Evolutionary conservation across 2,329 filamentous ascomycete genomes (phyloP).

Genomic region (Penicillium sp.): DNA sequence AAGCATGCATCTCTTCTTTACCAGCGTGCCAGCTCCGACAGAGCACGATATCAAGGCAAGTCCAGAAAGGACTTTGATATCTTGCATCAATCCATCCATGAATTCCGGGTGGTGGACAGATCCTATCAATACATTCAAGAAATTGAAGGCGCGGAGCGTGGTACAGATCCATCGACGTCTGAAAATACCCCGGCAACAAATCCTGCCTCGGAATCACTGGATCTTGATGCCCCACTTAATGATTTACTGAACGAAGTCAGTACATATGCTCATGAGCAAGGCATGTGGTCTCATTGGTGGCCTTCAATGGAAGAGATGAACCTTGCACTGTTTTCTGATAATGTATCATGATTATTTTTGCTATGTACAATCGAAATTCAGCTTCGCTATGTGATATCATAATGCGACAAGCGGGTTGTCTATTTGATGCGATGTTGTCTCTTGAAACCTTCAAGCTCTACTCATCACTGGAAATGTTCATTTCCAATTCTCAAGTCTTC

Average conservation of each 20-base stretch:
- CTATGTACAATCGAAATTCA: not conserved
- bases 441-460: not conserved
- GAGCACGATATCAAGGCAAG: slow-evolving; percentile 26
- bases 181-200: slow-evolving; percentile 11
- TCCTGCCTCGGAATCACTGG: slow-evolving; percentile 14
- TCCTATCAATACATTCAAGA: slow-evolving; percentile 26
- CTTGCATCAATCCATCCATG: slow-evolving; percentile 28
- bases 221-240: slow-evolving; percentile 24
- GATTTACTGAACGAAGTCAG: slow-evolving; percentile 25
- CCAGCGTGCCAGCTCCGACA: slow-evolving; percentile 24
- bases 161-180: slow-evolving; percentile 10
- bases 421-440: no score
- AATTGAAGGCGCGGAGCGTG: slow-evolving; percentile 24
- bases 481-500: not conserved
- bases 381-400: not conserved
- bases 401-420: not conserved
- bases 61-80: slow-evolving; percentile 25
- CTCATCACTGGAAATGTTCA: not conserved
- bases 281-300: slow-evolving; percentile 29
- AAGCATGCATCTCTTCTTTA: slow-evolving; percentile 26
- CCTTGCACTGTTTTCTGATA: slow-evolving; percentile 9
- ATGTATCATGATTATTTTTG: not conserved
- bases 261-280: slow-evolving; percentile 25
- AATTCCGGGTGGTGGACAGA: slow-evolving; percentile 24
- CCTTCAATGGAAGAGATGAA: slow-evolving; percentile 24